Conservation (phyloP, 202 grass and related monocot species). For the Saccharum hybrid region DNA sequence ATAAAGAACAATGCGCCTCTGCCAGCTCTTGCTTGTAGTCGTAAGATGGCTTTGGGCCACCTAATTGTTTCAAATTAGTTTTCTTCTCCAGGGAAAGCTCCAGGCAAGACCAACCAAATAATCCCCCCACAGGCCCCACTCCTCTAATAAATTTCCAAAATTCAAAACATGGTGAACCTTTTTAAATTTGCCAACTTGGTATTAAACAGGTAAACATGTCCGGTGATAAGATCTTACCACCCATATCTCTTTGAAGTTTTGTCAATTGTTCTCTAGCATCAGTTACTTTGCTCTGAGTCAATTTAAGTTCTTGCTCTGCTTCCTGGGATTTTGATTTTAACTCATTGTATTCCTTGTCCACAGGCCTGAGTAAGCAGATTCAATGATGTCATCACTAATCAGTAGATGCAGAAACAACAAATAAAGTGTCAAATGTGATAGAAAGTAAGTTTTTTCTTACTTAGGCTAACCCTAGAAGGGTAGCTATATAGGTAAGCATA, state of each 20-base stretch:
- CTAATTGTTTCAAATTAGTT: neutral
- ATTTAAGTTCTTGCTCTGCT: conserved; percentile 85
- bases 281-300: conserved; percentile 76
- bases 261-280: conserved; percentile 68
- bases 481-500: too few species aligned
- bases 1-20: neutral
- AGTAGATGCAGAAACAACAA: conserved; percentile 38
- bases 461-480: too few species aligned
- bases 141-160: neutral
- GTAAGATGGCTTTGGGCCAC: neutral
- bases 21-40: neutral
- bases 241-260: conserved; percentile 83
- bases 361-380: conserved; percentile 58
- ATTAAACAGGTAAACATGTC: conserved; percentile 23
- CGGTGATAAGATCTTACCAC: conserved; percentile 64
- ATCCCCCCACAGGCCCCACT: too few species aligned
- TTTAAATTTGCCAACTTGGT: conserved; percentile 30
- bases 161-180: neutral
- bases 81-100: neutral
- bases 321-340: conserved; percentile 84
- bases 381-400: conserved; percentile 27
- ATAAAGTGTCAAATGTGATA: conserved; percentile 15
- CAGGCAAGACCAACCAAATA: neutral
- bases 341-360: conserved; percentile 79
- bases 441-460: too few species aligned